Evolutionary conservation across 371 early-diverging fungal genomes (phyloP), one percentile per base, ranked within the genome.

Genomic region (Apophysomyces variabilis): DNA sequence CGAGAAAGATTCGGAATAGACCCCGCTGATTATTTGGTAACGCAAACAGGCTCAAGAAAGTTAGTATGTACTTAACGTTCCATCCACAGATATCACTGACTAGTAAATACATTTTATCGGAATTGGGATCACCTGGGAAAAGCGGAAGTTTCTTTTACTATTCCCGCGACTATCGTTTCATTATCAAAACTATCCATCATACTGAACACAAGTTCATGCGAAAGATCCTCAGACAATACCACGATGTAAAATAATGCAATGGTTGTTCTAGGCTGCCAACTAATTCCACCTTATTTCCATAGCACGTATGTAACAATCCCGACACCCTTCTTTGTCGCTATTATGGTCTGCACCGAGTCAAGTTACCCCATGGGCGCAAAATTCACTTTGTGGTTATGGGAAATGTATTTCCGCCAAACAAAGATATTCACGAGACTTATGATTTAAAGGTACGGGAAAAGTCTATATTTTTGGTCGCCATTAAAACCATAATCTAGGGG

Each of bases 351-450:
- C 97, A 98, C 74, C 91, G 99, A 44, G 95, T 98, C 67, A 97
- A 96, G 81, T 78, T 95, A 50, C 96, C 97, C 6, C 92, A 90
- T 54, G 91, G 93, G 39, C 83, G 89, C 56, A 96, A 97, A 78
- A 94, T 97, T 44, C 96, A 98, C 74, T 99, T 99, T 80, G 94
- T 99, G 12, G 96, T 99, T 38, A 99, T 99, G 99, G 96, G 94
- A 61, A 99, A 99, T 71, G 93, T 98, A 11, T 92, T 96, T 74
- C 98, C 99, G 6, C 90, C 97, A 12, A 93, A 95, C 84, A 92
- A 93, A 72, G 96, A 98, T 78, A 95, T 99, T 43, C 98, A 99
- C 70, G 93, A 93, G 71, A 92, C 91, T 32, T 99, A 92, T 68
- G 99, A 99, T 75, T 77, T 99, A 37, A 99, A 99, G 83, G 6